Conservation (phyloP, 2,329 filamentous ascomycete species). For the Trichoderma aggressivum region DNA sequence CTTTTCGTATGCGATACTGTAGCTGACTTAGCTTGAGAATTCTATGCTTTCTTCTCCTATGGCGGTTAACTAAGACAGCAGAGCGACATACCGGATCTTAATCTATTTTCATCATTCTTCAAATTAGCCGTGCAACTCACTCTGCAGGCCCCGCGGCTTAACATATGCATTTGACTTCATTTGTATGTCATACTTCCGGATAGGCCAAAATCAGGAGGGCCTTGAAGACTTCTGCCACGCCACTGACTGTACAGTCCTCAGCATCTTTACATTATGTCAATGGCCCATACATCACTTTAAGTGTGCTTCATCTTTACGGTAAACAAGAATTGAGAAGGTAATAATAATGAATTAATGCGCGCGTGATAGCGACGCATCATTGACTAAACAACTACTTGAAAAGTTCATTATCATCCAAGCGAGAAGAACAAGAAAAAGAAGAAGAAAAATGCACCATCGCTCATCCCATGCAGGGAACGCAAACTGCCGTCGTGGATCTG, state of each 20-base stretch:
- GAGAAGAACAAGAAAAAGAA: neutral
- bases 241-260: too few relatives aligned
- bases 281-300: neutral
- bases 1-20: too few relatives aligned
- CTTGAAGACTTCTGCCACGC: too few relatives aligned
- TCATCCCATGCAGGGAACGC: neutral
- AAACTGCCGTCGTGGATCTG: constrained; percentile 6
- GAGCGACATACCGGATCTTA: neutral
- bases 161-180: neutral
- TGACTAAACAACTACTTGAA: constrained; percentile 1
- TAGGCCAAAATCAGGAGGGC: neutral
- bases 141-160: neutral
- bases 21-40: neutral
- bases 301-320: neutral
- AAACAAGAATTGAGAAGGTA: neutral
- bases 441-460: neutral
- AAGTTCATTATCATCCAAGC: constrained; percentile 5
- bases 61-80: neutral
- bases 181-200: neutral
- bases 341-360: neutral
- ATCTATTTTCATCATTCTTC: neutral
- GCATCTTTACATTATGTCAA: neutral
- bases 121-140: neutral
- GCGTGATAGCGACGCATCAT: neutral
- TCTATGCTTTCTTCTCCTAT: neutral